Evolutionary conservation across 2,329 filamentous ascomycete species (phyloP).

Genomic region (Alternaria incomplexa): DNA sequence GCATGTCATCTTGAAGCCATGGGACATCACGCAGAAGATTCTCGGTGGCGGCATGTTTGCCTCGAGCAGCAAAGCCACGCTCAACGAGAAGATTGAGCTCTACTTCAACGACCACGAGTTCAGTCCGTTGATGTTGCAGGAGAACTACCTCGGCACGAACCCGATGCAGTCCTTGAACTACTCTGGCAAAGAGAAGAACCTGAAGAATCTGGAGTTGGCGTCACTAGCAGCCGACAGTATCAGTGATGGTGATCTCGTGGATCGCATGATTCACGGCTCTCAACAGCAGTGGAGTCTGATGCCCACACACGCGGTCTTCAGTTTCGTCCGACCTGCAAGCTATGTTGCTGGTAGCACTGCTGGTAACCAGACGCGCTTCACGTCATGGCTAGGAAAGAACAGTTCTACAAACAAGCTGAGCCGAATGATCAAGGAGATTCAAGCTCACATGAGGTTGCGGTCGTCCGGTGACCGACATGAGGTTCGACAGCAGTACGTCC

Average conservation of each 20-base stretch:
- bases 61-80: conserved; percentile 78
- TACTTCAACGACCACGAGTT: conserved; percentile 99
- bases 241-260: conserved; percentile 93
- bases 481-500: conserved; percentile 91
- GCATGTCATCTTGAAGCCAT: conserved; percentile 93
- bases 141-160: conserved; percentile 90
- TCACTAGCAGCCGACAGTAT: conserved; percentile 94
- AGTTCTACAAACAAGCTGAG: conserved; percentile 78
- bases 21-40: conserved; percentile 96
- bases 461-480: conserved; percentile 92
- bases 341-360: conserved; percentile 80
- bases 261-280: conserved; percentile 96
- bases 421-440: conserved; percentile 88
- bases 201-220: conserved; percentile 85
- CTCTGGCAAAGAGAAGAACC: conserved; percentile 69
- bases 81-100: conserved; percentile 97
- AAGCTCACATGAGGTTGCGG: conserved; percentile 93
- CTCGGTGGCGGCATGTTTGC: conserved; percentile 86
- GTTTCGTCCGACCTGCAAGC: conserved; percentile 89
- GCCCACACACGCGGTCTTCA: conserved; percentile 95
- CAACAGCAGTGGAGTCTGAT: conserved; percentile 99
- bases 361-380: conserved; percentile 73
- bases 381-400: conserved; percentile 93
- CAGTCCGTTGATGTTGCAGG: conserved; percentile 95
- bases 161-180: conserved; percentile 70